phyloP scores from a whole-genome alignment of 768 basidiomycete genomes.

The Naematelia encephala region DNA sequence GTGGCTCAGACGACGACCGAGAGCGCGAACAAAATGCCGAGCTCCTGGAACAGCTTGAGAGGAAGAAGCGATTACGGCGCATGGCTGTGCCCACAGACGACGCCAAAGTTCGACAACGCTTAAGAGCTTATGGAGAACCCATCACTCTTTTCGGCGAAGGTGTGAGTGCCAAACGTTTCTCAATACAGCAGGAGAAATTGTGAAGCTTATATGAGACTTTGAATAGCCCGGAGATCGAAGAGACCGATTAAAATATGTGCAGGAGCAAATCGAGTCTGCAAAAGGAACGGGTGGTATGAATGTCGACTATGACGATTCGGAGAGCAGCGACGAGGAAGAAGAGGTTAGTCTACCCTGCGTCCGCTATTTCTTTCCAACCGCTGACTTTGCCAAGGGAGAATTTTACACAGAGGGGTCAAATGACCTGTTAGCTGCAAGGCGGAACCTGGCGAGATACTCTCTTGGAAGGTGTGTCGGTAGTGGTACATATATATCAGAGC shows the following conservation, averaged over 20 bases:
- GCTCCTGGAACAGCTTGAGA: slow-evolving; percentile 90
- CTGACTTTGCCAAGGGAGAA: slow-evolving; percentile 61
- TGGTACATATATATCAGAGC: not conserved
- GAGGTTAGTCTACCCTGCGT: slow-evolving; percentile 30
- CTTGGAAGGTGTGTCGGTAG: slow-evolving; percentile 71
- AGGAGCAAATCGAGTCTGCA: slow-evolving; percentile 88
- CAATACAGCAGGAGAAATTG: not conserved
- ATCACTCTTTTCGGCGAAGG: slow-evolving; percentile 97
- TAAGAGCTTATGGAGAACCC: slow-evolving; percentile 92
- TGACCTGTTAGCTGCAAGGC: slow-evolving; percentile 78
- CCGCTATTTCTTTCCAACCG: slow-evolving; percentile 6
- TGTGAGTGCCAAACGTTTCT: slow-evolving; percentile 57
- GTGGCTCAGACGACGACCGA: slow-evolving; percentile 49
- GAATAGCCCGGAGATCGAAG: slow-evolving; percentile 85
- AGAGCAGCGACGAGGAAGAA: slow-evolving; percentile 50
- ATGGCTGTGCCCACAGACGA: slow-evolving; percentile 98
- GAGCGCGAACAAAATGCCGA: slow-evolving; percentile 61
- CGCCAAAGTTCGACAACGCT: slow-evolving; percentile 77
- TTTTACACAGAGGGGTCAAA: slow-evolving; percentile 91
- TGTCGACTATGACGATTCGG: slow-evolving; percentile 53
- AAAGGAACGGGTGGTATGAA: slow-evolving; percentile 75
- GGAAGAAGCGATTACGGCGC: slow-evolving; percentile 89
- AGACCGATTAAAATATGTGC: slow-evolving; percentile 89
- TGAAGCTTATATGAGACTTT: not conserved
- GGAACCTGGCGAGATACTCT: slow-evolving; percentile 87